Conservation (phyloP, 2,329 filamentous ascomycete species). For the Calonectria henricotiae region DNA sequence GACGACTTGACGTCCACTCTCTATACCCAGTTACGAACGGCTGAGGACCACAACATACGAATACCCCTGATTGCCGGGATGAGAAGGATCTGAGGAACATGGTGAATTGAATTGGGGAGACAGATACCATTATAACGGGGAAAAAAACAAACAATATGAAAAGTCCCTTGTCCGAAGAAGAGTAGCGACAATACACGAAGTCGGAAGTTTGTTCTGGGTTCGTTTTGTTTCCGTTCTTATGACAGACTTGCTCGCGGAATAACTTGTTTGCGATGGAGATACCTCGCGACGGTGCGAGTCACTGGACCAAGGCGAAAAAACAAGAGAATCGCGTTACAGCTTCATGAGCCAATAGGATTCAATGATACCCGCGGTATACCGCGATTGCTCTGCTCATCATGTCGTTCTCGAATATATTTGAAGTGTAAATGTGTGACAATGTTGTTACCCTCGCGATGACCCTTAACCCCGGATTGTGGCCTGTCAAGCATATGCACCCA, state of each 20-base stretch:
- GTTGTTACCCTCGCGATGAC: background rate
- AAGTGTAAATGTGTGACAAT: background rate
- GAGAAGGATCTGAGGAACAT: slow-evolving; percentile 50
- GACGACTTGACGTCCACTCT: slow-evolving; percentile 56
- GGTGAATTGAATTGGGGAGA: slow-evolving; percentile 49
- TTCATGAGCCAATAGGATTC: slow-evolving; percentile 48
- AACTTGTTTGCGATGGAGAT: slow-evolving; percentile 38
- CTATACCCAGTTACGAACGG: slow-evolving; percentile 58
- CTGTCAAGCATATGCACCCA: no score
- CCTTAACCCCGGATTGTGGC: background rate
- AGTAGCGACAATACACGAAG: slow-evolving; percentile 46
- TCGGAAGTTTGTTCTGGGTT: slow-evolving; percentile 43
- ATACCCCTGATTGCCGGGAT: slow-evolving; percentile 56
- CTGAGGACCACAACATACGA: slow-evolving; percentile 54
- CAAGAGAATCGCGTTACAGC: slow-evolving; percentile 45
- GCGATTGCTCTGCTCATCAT: slow-evolving; percentile 45
- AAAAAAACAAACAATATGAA: slow-evolving; percentile 46
- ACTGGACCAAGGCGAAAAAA: slow-evolving; percentile 45
- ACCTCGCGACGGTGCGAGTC: slow-evolving; percentile 34
- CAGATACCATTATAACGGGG: slow-evolving; percentile 50
- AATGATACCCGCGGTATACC: slow-evolving; percentile 49
- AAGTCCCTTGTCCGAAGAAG: slow-evolving; percentile 42
- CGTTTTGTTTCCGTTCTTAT: slow-evolving; percentile 39
- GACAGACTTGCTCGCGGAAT: slow-evolving; percentile 38
- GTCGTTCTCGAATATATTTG: background rate